phyloP scores from a whole-genome alignment of 2,329 filamentous ascomycete genomes.

The Pestalotiopsis sp. region DNA sequence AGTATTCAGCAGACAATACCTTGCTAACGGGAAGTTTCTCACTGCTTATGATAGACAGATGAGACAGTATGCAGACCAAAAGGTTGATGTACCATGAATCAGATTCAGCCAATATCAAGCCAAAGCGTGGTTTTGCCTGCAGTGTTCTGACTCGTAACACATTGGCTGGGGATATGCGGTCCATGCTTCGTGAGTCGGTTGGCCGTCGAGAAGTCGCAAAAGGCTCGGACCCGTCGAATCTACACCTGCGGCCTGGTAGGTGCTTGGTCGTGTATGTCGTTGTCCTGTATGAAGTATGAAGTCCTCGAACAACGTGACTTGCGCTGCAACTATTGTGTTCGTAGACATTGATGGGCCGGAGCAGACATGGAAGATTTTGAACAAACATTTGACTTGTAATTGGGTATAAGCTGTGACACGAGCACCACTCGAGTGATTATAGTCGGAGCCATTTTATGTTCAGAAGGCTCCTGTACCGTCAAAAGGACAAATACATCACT shows the following conservation, averaged over 20 bases:
- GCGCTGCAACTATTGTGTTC: neutral
- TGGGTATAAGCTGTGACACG: neutral
- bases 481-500: slow-evolving; percentile 19
- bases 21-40: neutral
- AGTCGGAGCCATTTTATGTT: neutral
- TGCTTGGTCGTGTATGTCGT: no score
- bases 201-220: no score
- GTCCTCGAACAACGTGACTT: no score
- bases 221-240: no score
- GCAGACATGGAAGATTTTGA: neutral
- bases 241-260: no score
- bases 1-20: neutral
- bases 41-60: neutral
- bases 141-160: neutral
- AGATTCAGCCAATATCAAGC: neutral
- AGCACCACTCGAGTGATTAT: neutral
- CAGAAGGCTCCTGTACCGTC: neutral
- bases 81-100: neutral
- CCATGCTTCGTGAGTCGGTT: neutral
- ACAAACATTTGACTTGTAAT: neutral
- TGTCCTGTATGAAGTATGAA: no score
- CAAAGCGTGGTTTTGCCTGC: neutral
- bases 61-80: neutral
- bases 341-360: neutral
- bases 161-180: neutral